phyloP scores from a whole-genome alignment of 176 grass and related monocot species.

The Thalia dealbata region DNA sequence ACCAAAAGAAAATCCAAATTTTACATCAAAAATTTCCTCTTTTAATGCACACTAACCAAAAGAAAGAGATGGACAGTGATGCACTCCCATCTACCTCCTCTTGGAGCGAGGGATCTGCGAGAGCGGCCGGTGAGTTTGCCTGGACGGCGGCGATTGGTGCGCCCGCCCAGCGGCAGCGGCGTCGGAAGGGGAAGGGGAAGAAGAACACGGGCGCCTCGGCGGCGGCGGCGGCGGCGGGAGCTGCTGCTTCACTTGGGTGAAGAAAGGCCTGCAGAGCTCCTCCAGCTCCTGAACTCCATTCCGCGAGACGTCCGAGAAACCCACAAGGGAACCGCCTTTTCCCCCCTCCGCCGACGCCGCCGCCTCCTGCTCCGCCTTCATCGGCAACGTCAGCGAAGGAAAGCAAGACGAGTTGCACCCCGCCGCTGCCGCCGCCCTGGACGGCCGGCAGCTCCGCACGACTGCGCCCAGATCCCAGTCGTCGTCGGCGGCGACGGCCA shows the following conservation, averaged over 20 bases:
- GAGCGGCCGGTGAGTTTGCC: not conserved
- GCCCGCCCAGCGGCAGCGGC: not conserved
- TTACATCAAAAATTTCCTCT: not conserved
- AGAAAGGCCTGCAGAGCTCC: constrained; percentile 40
- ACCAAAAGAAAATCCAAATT: not conserved
- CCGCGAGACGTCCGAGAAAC: constrained; percentile 14
- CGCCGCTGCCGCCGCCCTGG: constrained; percentile 15
- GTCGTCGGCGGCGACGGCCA: constrained; percentile 28
- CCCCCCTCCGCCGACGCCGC: not conserved
- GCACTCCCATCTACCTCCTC: constrained; percentile 26
- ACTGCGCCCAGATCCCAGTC: constrained; percentile 72
- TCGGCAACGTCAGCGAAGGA: not conserved
- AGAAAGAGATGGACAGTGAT: not conserved
- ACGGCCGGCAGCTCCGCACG: constrained; percentile 23
- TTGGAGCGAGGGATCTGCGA: constrained; percentile 31
- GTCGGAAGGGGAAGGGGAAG: constrained; percentile 4
- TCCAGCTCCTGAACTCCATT: constrained; percentile 25
- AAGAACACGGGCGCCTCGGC: not conserved
- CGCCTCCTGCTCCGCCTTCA: not conserved
- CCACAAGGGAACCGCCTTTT: not conserved
- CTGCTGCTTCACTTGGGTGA: constrained; percentile 3
- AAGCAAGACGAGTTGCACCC: constrained; percentile 19
- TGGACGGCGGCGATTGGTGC: not conserved
- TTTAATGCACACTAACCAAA: not conserved
- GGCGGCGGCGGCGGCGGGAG: not conserved